Evolutionary conservation across 208 protist species (phyloP).

Genomic region (Polymyxa betae): DNA sequence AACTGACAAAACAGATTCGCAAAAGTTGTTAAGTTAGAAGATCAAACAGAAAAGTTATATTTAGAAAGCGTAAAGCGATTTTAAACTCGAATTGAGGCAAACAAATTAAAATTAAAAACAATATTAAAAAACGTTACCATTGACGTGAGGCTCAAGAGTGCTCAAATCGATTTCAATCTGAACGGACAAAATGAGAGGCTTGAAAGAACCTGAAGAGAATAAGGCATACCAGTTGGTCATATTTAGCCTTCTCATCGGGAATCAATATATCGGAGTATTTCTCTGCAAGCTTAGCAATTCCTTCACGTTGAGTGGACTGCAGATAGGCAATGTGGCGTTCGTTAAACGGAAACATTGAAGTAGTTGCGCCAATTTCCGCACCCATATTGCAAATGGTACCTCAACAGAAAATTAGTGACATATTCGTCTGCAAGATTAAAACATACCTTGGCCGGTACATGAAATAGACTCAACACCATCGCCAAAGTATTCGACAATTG

Average conservation of each 20-base stretch:
- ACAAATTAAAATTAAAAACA: neutral
- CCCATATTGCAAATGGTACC: conserved; percentile 88
- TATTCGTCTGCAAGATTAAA: neutral
- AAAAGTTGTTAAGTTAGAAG: no score
- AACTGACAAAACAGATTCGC: neutral
- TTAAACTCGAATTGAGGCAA: neutral
- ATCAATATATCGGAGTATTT: conserved; percentile 64
- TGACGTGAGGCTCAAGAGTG: conserved; percentile 80
- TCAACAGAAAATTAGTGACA: conserved; percentile 62
- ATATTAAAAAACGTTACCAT: no score
- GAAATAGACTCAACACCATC: conserved; percentile 78
- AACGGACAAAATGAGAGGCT: neutral
- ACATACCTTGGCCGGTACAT: conserved; percentile 73
- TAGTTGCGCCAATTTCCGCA: conserved; percentile 85
- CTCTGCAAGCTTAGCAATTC: conserved; percentile 68
- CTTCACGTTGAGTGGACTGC: conserved; percentile 69
- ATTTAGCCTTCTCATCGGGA: conserved; percentile 66
- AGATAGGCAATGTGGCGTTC: conserved; percentile 73
- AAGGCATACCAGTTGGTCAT: conserved; percentile 74
- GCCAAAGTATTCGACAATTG: conserved; percentile 84
- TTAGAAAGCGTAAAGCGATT: no score
- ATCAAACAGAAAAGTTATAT: no score
- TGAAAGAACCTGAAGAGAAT: neutral
- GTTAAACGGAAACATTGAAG: conserved; percentile 83
- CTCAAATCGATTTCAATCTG: conserved; percentile 80